These are phyloP conservation scores for Begonia loranthoides DNA, from an alignment of 306 rosid genomes.

Conservation along the genomic window DNA sequence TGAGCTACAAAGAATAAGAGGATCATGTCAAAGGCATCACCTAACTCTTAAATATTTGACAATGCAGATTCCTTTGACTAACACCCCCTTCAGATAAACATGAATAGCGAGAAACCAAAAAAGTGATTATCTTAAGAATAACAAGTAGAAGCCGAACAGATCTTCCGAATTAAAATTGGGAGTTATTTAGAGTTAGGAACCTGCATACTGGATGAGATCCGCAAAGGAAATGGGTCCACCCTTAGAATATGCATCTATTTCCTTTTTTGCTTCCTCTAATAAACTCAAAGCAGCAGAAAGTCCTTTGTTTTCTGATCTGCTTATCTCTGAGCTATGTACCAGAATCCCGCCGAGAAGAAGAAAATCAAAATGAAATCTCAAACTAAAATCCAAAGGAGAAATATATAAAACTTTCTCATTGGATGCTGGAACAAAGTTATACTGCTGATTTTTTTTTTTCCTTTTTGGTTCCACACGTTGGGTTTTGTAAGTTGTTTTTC, in stretches of 20 bases:
- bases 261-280: slow-evolving; percentile 75
- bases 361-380: background rate
- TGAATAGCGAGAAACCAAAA: background rate
- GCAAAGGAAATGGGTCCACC: slow-evolving; percentile 86
- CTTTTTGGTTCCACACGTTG: no score
- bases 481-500: no score
- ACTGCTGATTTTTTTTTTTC: no score
- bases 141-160: background rate
- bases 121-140: background rate
- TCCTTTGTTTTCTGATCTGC: slow-evolving; percentile 82
- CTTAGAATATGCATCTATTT: slow-evolving; percentile 77
- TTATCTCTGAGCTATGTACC: slow-evolving; percentile 77
- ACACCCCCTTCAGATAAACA: background rate
- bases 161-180: background rate
- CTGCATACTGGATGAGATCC: slow-evolving; percentile 78
- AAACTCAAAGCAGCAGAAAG: slow-evolving; percentile 61
- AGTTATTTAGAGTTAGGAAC: slow-evolving; percentile 21
- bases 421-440: background rate
- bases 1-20: slow-evolving; percentile 43
- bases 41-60: background rate
- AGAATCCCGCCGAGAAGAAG: slow-evolving; percentile 13
- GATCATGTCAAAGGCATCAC: slow-evolving; percentile 7
- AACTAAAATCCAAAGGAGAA: background rate
- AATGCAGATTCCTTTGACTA: no score
- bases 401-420: background rate